Evolutionary conservation across 2,329 filamentous ascomycete genomes (phyloP).

Genomic region (Karstenula rhodostoma): DNA sequence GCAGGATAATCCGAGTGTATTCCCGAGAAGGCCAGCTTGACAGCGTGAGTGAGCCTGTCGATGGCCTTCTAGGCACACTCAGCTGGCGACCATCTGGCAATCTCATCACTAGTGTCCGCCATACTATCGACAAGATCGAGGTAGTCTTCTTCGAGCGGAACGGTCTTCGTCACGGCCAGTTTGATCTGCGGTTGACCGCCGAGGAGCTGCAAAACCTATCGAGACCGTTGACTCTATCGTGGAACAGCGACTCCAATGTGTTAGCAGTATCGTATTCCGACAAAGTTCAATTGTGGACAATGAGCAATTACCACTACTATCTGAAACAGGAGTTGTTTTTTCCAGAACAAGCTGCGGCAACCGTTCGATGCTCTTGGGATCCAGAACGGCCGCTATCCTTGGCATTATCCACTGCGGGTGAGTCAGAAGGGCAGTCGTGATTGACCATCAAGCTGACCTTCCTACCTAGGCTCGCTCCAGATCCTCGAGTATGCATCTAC

Average conservation of each 20-base stretch:
- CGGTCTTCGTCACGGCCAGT: slow-evolving; percentile 94
- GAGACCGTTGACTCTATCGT: slow-evolving; percentile 72
- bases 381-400: slow-evolving; percentile 81
- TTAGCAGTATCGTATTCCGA: slow-evolving; percentile 80
- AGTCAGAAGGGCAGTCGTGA: slow-evolving; percentile 5
- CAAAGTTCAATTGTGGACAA: slow-evolving; percentile 92
- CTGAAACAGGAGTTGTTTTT: slow-evolving; percentile 82
- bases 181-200: slow-evolving; percentile 74
- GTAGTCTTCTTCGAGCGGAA: slow-evolving; percentile 97
- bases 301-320: slow-evolving; percentile 98
- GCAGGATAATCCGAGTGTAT: slow-evolving; percentile 87
- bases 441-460: background rate
- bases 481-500: slow-evolving; percentile 72
- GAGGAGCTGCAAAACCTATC: slow-evolving; percentile 65
- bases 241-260: slow-evolving; percentile 93
- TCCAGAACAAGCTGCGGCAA: slow-evolving; percentile 27
- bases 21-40: slow-evolving; percentile 90
- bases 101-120: slow-evolving; percentile 84
- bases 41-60: slow-evolving; percentile 92
- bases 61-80: slow-evolving; percentile 84
- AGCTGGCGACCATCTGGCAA: slow-evolving; percentile 95
- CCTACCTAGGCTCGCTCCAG: slow-evolving; percentile 58
- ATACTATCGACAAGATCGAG: slow-evolving; percentile 72
- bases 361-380: slow-evolving; percentile 70
- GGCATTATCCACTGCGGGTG: slow-evolving; percentile 56